Percentiles rank a stretch among this genome's conserved stretches.
These are phyloP conservation scores for Diutina neorugosa DNA, from an alignment of 1,139 yeast species.

Conservation along the genomic window DNA sequence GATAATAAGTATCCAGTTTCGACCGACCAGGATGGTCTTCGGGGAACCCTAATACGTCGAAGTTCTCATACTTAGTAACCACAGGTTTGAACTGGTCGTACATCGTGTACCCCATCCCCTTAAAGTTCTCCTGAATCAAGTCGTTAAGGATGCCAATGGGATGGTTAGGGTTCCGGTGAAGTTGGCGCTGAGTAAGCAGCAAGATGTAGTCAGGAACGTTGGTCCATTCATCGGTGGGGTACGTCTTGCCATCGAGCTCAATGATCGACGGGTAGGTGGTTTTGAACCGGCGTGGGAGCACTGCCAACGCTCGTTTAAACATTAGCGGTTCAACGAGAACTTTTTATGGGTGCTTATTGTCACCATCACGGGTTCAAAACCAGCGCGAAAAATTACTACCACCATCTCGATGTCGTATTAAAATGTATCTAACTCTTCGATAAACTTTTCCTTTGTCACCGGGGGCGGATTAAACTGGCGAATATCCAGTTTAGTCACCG, in stretches of 20 bases:
- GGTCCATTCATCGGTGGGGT: slow-evolving; percentile 67
- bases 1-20: slow-evolving; percentile 83
- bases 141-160: slow-evolving; percentile 82
- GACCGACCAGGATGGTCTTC: slow-evolving; percentile 89
- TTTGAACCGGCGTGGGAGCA: neutral
- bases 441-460: neutral
- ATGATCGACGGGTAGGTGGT: neutral
- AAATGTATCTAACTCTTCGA: slow-evolving; percentile 1
- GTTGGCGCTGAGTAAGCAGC: slow-evolving; percentile 54
- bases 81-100: slow-evolving; percentile 76
- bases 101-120: slow-evolving; percentile 61
- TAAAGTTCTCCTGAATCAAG: slow-evolving; percentile 57
- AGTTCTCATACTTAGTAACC: slow-evolving; percentile 72
- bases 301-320: neutral
- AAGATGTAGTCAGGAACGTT: slow-evolving; percentile 72
- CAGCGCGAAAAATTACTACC: neutral
- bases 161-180: slow-evolving; percentile 65
- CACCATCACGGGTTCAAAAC: neutral
- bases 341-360: neutral
- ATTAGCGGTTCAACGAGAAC: neutral
- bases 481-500: neutral
- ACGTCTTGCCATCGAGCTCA: slow-evolving; percentile 17
- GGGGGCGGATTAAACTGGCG: neutral
- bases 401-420: neutral
- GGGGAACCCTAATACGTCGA: slow-evolving; percentile 88